A percentile compares a stretch with the other conserved stretches of the same genome.
Evolutionary conservation across 164 flowering plant genomes (phyloP).

Genomic region (Annona squamosa): DNA sequence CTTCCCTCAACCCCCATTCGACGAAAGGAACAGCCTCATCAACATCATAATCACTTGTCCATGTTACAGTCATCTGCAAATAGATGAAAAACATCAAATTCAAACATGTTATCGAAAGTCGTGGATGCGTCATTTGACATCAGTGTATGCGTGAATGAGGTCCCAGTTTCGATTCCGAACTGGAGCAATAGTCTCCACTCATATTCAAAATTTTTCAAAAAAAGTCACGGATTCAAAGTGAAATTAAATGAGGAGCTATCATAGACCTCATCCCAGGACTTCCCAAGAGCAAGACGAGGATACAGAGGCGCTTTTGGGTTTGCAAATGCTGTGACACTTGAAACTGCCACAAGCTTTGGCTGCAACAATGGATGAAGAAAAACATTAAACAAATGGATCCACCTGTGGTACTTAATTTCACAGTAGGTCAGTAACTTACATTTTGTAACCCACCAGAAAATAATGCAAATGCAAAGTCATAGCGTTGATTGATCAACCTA

Average conservation of each 20-base stretch:
- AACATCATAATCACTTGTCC: slow-evolving; percentile 85
- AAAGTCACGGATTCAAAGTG: too few species aligned
- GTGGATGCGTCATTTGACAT: too few species aligned
- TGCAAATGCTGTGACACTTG: slow-evolving; percentile 47
- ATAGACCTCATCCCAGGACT: slow-evolving; percentile 72
- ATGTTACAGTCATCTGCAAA: slow-evolving; percentile 73
- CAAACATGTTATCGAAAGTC: background rate
- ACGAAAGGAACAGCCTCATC: slow-evolving; percentile 66
- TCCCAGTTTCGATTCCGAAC: too few species aligned
- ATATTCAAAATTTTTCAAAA: background rate
- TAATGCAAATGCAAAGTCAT: slow-evolving; percentile 54
- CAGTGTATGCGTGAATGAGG: background rate
- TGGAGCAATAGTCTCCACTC: too few species aligned
- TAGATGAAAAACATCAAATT: background rate
- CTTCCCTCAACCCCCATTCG: slow-evolving; percentile 49
- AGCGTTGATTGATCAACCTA: slow-evolving; percentile 62
- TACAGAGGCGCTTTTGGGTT: slow-evolving; percentile 82
- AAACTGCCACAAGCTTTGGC: slow-evolving; percentile 77
- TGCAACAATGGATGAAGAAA: slow-evolving; percentile 11
- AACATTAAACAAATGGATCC: too few species aligned
- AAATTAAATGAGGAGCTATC: background rate
- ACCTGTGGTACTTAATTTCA: background rate
- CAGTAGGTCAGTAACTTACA: slow-evolving; percentile 16
- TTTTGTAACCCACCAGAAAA: slow-evolving; percentile 54
- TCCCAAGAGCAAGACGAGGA: slow-evolving; percentile 84